Base-by-base conservation (phyloP, 2,329 filamentous ascomycete species). In the Esteya vermicola region DNA sequence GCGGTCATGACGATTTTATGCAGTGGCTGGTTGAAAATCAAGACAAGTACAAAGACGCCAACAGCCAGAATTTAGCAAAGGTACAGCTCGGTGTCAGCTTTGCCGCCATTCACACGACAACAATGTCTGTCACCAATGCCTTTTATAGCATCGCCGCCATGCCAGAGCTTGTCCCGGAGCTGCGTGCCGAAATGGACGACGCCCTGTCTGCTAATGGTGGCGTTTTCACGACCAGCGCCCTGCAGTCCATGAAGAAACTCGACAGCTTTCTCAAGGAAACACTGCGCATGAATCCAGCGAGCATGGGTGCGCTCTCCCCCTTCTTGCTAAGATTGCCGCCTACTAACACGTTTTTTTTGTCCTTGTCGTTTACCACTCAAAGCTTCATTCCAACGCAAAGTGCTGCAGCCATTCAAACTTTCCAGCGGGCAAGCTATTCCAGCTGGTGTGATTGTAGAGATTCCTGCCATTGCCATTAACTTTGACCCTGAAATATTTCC, bases 401-500 rank as follows among this genome's bases (percentile, higher is more conserved):
- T 42, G 9, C 54, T 68, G 27, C 60, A 64, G 47, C 57, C 64
- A 4, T 61, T 75, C 47, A 62, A 61, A 3, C 64, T 74, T 2
- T 71, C 68, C 33, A 69, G 70, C 50, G 72, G 71, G 14, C 65
- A 72, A 36, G 58, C 62, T 27, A 57, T 68, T 9, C 64, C 65
- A 0, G 53, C 57, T 2, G 64, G 64, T 22, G 59, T 60, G 6
- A 54, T 57, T n/a, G 56, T 68, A 25, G 58, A 68, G 42, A 52
- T 64, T 0, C 58, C 65, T 0, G 45, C 55, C 12, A 51, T 56
- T 16, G 58, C 56, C 22, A 47, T 62, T 42, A 54, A 53, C 36
- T 48, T 48, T 4, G 65, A 68, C 47, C 49, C 56, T 9, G 54
- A 55, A 2, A 46, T 57, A 36, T 60, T 59, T 45, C 48, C 54